Base-by-base conservation (phyloP, 768 basidiomycete genomes). In the Russula virescens region DNA sequence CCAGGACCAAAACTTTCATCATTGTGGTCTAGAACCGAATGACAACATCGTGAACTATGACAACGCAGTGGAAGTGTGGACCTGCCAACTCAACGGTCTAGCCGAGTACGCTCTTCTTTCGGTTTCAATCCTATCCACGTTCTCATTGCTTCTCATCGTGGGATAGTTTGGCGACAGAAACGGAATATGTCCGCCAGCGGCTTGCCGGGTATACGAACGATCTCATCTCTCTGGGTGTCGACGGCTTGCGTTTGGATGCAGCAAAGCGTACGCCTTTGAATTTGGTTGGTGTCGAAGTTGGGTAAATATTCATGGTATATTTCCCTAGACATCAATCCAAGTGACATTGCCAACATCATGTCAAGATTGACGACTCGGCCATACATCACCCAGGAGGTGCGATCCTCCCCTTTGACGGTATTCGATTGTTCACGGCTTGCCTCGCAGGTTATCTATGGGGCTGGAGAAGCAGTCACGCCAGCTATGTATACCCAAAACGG, bases 351-450 rank as follows among this genome's bases (percentile, higher is more conserved):
- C 5, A 83, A 82, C 67, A 88, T 87, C 65, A 65, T 78, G 3
- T 68, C 75, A 5, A 75, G 78, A 10, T 72, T 88, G 13, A 73
- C 72, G 0, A 62, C 63, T 1, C 69, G 35, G 5, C 79, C 81
- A 0, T 88, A 87, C 67, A 80, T 88, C 46, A 84, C 85, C 0
- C 87, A 88, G 69, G 87, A 88, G 69, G 74, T 75, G 23, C 26
- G 60, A 10, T 40, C 26, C 16, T 48, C n/a, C 11, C 4, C 1
- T n/a, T 53, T 28, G 18, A 26, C 0, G 0, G 0, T 8, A 1
- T 47, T 49, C 19, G 9, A 14, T 46, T 11, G 9, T 47, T 14
- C 40, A 16, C 3, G 14, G 40, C 10, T 26, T 31, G 35, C 5
- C 0, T 2, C 51, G 45, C 25, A 64, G 64, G 72, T 74, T 31